A percentile compares a stretch with the other conserved stretches of the same genome.
Conservation (phyloP, 2,329 filamentous ascomycete genomes). For the Nothophaeocryptopus gaeumannii region DNA sequence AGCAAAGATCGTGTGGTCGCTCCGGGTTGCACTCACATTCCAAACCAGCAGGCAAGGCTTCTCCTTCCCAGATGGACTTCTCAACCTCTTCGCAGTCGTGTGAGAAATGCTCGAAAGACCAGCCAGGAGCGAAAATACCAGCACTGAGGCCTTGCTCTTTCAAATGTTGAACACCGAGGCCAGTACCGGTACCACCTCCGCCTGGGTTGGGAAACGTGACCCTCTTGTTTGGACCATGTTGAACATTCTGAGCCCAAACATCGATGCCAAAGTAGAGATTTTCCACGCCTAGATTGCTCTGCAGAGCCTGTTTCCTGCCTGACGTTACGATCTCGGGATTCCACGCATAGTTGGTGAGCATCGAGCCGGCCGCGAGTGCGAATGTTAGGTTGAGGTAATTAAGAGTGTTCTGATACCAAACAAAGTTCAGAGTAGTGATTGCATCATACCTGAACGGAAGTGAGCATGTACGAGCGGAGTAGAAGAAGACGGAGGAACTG, state of each 20-base stretch:
- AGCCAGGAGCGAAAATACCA: conserved; percentile 47
- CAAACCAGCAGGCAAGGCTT: conserved; percentile 26
- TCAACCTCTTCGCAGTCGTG: conserved; percentile 30
- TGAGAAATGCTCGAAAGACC: conserved; percentile 47
- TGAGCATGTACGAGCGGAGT: background rate
- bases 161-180: conserved; percentile 40
- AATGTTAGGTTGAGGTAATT: conserved; percentile 40
- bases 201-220: conserved; percentile 39
- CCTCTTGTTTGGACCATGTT: conserved; percentile 28
- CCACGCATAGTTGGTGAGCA: conserved; percentile 50
- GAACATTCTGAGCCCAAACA: conserved; percentile 46
- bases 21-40: conserved; percentile 28
- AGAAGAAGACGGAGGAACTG: background rate
- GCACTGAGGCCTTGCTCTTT: conserved; percentile 37
- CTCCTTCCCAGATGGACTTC: conserved; percentile 38
- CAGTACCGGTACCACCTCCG: conserved; percentile 44
- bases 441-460: conserved; percentile 44
- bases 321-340: conserved; percentile 29
- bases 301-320: conserved; percentile 29
- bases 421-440: conserved; percentile 41
- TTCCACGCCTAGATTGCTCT: conserved; percentile 25
- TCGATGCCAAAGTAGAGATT: conserved; percentile 46
- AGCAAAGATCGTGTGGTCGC: conserved; percentile 1
- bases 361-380: conserved; percentile 36
- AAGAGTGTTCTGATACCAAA: conserved; percentile 47